Conservation (phyloP, 164 flowering plant species). For the Litsea cubeba region DNA sequence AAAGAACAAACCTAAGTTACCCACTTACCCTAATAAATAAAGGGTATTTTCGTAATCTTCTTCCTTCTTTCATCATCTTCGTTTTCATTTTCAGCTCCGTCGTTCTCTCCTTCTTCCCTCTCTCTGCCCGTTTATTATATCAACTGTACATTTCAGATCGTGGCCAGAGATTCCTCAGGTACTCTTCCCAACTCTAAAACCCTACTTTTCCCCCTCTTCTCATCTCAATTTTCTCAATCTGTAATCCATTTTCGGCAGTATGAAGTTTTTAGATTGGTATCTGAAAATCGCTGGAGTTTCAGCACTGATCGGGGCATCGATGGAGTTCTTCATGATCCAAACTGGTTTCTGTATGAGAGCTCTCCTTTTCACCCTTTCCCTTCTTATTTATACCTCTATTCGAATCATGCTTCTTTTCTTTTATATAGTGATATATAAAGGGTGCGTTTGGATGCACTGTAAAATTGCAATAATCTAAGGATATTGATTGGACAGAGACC, state of each 20-base stretch:
- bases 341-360: slow-evolving; percentile 91
- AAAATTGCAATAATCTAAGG: not conserved
- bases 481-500: too few species aligned
- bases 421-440: not conserved
- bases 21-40: too few species aligned
- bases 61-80: too few species aligned
- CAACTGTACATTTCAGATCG: too few species aligned
- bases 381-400: not conserved
- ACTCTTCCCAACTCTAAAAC: not conserved
- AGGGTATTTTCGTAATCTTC: too few species aligned
- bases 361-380: slow-evolving; percentile 27
- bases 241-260: not conserved
- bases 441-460: not conserved
- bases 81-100: too few species aligned
- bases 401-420: not conserved
- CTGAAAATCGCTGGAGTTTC: slow-evolving; percentile 66
- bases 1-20: too few species aligned
- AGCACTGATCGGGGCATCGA: slow-evolving; percentile 77
- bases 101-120: too few species aligned
- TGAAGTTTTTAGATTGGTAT: slow-evolving; percentile 87
- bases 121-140: too few species aligned
- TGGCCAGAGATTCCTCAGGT: not conserved
- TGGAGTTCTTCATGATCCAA: slow-evolving; percentile 96
- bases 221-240: not conserved
- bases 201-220: not conserved